Base-by-base conservation (phyloP, 768 basidiomycete genomes). In the Serpula lacrymans region DNA sequence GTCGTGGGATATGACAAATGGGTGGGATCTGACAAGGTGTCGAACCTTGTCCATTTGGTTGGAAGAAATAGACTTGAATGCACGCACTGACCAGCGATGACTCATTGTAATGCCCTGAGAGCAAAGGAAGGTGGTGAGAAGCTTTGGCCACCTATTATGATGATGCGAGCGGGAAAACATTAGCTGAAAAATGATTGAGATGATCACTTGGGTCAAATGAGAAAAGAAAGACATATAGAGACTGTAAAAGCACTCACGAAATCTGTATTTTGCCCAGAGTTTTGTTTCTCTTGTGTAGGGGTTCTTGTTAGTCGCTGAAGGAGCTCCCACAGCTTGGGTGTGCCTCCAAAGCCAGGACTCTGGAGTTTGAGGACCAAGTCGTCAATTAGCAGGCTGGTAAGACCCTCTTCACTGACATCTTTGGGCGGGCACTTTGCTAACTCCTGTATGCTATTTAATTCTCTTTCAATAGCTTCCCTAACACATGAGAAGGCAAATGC, bases 1-100 rank as follows among this genome's bases (percentile, higher is more conserved):
- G 50, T 72, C 66, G 33, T 70, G 53, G 0, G 62, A 57, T 6
- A 61, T 40, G 7, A 57, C 11, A 57, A 57, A 69, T 2, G 62
- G 58, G 44, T 69, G 54, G 0, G 60, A 55, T 6, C 58, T 38
- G 7, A 55, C 10, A 55, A 56, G 67, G 2, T 60, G 57, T 44
- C 39, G 56, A 0, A 10, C 13, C 5, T 58, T 29, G 24, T 64
- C n/a, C n/a, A n/a, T n/a, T n/a, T n/a, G n/a, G n/a, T n/a, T n/a
- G n/a, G n/a, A n/a, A n/a, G n/a, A n/a, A n/a, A n/a, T n/a, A n/a
- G n/a, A n/a, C n/a, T n/a, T n/a, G n/a, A n/a, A n/a, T n/a, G n/a
- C n/a, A 21, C 21, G 24, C 17, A 30, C 18, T 8, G 39, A 30
- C 41, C 34, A 42, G 11, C 26, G 20, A 17, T 42, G 34, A 26